Conservation (phyloP, 148 eudicot species). For the Cornus controversa region DNA sequence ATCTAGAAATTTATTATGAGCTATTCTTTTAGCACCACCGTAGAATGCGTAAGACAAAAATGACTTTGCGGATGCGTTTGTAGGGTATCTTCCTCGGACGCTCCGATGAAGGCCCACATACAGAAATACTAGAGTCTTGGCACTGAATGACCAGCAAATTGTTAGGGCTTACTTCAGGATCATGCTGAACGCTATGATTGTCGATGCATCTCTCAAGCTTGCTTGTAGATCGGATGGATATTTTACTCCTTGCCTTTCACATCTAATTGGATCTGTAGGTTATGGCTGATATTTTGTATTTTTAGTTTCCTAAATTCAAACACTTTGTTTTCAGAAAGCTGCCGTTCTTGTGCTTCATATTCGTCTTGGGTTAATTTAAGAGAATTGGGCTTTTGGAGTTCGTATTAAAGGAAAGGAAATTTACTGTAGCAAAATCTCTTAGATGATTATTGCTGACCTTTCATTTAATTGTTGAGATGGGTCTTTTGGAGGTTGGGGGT, state of each 20-base stretch:
- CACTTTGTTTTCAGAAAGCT: not conserved
- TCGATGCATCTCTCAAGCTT: not conserved
- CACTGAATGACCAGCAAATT: not conserved
- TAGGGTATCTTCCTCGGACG: slow-evolving; percentile 1
- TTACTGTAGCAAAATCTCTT: not conserved
- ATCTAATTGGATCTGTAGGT: not conserved
- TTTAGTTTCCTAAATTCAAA: not conserved
- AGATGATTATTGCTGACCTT: not conserved
- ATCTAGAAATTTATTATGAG: not conserved
- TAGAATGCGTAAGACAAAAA: not conserved
- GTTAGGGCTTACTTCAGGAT: not conserved
- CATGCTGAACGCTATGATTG: not conserved
- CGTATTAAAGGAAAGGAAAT: not conserved
- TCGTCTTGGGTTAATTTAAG: not conserved
- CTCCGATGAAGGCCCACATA: not conserved
- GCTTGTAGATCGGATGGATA: not conserved
- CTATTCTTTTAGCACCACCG: not conserved
- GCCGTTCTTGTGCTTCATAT: not conserved
- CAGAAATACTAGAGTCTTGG: not conserved
- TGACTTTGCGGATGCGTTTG: not conserved
- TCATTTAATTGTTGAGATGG: not conserved
- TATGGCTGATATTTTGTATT: not conserved
- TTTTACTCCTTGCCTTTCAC: not conserved
- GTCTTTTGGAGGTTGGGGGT: not conserved
- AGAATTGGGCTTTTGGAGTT: not conserved